Percentiles rank a stretch among this genome's conserved stretches.
These are phyloP conservation scores for Nicotiana sylvestris DNA, from an alignment of 257 asterid genomes.

Conservation along the genomic window DNA sequence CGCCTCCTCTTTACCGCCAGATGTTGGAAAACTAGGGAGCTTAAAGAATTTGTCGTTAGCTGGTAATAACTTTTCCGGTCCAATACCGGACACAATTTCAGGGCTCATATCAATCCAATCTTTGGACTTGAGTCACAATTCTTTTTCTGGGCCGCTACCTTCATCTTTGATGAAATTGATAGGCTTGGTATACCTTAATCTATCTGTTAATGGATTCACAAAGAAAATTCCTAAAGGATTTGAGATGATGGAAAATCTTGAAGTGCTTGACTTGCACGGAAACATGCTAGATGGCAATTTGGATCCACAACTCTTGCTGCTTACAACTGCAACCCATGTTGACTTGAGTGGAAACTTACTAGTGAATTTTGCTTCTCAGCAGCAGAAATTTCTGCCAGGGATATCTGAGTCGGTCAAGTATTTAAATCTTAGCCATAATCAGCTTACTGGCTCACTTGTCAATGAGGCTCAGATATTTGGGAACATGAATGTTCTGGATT, in stretches of 20 bases:
- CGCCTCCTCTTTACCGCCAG: slow-evolving; percentile 64
- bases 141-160: slow-evolving; percentile 66
- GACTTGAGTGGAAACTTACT: slow-evolving; percentile 83
- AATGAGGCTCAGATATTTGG: slow-evolving; percentile 59
- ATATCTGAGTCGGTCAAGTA: slow-evolving; percentile 60
- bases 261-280: slow-evolving; percentile 77
- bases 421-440: slow-evolving; percentile 77
- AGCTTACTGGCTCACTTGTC: slow-evolving; percentile 63
- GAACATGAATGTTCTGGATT: slow-evolving; percentile 75
- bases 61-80: slow-evolving; percentile 79
- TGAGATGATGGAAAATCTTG: slow-evolving; percentile 65
- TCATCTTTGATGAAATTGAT: slow-evolving; percentile 50
- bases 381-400: slow-evolving; percentile 40
- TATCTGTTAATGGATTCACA: slow-evolving; percentile 60
- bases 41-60: slow-evolving; percentile 72
- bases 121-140: slow-evolving; percentile 68
- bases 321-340: slow-evolving; percentile 64
- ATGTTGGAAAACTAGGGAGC: slow-evolving; percentile 48
- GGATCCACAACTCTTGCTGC: slow-evolving; percentile 58
- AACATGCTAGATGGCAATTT: slow-evolving; percentile 76
- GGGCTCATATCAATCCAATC: slow-evolving; percentile 60
- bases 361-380: slow-evolving; percentile 38
- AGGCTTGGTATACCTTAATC: slow-evolving; percentile 61
- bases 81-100: slow-evolving; percentile 60
- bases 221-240: slow-evolving; percentile 72